These are phyloP conservation scores for Globisporangium paddicum DNA, from an alignment of 352 stramenopile species.

Conservation along the genomic window DNA sequence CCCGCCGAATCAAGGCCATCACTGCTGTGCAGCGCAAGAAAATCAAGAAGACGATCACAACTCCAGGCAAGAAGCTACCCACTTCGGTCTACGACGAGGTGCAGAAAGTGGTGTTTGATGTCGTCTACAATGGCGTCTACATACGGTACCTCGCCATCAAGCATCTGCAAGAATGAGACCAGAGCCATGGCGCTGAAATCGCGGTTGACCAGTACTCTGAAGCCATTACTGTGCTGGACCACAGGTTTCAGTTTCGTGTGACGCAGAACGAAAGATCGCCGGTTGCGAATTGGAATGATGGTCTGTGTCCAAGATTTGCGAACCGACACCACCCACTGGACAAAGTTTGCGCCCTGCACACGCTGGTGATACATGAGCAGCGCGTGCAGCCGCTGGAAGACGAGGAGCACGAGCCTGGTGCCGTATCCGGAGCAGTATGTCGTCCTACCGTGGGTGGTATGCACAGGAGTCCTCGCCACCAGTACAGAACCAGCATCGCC, in stretches of 20 bases:
- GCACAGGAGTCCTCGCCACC: neutral
- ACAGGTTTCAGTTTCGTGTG: neutral
- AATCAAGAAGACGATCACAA: constrained; percentile 66
- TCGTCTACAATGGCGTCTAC: constrained; percentile 56
- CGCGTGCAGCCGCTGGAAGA: neutral
- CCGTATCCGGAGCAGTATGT: too few species aligned
- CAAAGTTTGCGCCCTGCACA: neutral
- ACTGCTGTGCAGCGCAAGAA: constrained; percentile 61
- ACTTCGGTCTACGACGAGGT: constrained; percentile 47
- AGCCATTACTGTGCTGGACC: neutral
- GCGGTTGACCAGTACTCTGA: too few species aligned
- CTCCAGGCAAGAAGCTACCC: constrained; percentile 41
- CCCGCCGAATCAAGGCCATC: constrained; percentile 49
- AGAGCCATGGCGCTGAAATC: too few species aligned
- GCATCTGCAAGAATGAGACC: too few species aligned
- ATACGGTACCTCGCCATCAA: constrained; percentile 24
- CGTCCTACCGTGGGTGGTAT: neutral
- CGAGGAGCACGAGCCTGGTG: neutral
- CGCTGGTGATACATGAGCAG: neutral
- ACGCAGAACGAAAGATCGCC: neutral
- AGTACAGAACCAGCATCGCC: neutral
- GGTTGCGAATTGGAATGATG: neutral
- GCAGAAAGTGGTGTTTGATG: constrained; percentile 47
- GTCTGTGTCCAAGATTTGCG: neutral
- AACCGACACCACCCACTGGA: neutral